These are phyloP conservation scores for Globisporangium polare DNA, from an alignment of 352 stramenopile species.

Conservation along the genomic window DNA sequence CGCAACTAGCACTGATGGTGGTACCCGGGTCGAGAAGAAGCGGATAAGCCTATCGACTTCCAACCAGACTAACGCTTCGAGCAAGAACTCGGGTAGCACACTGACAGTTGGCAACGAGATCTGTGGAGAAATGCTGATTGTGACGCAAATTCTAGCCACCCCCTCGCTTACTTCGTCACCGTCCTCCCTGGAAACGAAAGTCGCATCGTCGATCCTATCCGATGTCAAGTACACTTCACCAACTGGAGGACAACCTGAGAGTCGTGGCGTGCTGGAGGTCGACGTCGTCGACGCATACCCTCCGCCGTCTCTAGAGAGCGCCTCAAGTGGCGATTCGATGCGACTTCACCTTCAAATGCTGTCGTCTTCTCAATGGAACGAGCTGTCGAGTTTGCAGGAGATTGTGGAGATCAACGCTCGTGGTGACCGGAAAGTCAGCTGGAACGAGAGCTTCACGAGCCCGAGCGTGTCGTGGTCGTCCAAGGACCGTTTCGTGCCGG, in stretches of 20 bases:
- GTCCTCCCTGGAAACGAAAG: neutral
- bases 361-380: constrained; percentile 3
- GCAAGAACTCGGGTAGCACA: neutral
- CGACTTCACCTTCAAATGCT: neutral
- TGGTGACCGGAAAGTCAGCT: neutral
- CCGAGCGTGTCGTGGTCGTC: constrained; percentile 6
- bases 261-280: constrained; percentile 4
- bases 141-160: neutral
- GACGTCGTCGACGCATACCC: constrained; percentile 10
- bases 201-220: constrained; percentile 6
- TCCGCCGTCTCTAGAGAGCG: neutral
- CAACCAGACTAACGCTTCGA: neutral
- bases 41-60: neutral
- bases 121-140: neutral
- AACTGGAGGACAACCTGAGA: neutral
- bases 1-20: neutral
- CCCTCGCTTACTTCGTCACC: neutral
- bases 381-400: constrained; percentile 1
- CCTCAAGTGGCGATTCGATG: neutral
- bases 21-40: neutral
- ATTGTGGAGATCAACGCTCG: neutral
- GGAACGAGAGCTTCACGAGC: constrained; percentile 3
- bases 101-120: neutral
- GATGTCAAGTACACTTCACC: neutral
- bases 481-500: constrained; percentile 7